Percentiles rank a stretch among this genome's conserved stretches.
These are phyloP conservation scores for Begonia loranthoides DNA, from an alignment of 306 rosid species.

Conservation along the genomic window DNA sequence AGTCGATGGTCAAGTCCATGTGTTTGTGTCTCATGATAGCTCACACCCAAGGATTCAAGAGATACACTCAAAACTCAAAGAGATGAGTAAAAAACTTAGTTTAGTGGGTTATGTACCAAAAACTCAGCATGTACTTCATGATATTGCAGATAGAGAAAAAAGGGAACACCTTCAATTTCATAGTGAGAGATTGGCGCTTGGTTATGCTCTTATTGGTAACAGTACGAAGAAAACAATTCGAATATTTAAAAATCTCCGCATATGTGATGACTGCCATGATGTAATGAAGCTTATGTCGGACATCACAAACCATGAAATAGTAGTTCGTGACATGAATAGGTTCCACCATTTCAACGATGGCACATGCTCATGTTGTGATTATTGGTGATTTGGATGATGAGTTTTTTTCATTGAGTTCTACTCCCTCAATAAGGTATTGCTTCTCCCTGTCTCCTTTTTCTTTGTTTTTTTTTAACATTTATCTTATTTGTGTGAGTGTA, in stretches of 20 bases:
- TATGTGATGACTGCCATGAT: conserved; percentile 22
- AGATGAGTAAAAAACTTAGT: conserved; percentile 12
- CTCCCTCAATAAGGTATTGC: no score
- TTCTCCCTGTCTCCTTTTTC: no score
- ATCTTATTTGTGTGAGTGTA: no score
- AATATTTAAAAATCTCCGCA: conserved; percentile 23
- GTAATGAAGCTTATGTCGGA: conserved; percentile 20
- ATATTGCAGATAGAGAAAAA: conserved; percentile 14
- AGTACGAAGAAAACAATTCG: conserved; percentile 8
- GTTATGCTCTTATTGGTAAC: conserved; percentile 14
- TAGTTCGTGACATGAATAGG: conserved; percentile 17
- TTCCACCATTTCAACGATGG: conserved; percentile 26
- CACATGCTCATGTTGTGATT: conserved; percentile 18
- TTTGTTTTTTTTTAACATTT: no score
- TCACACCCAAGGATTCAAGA: conserved; percentile 22
- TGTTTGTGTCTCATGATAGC: conserved; percentile 22
- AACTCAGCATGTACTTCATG: conserved; percentile 20
- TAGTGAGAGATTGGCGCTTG: conserved; percentile 28
- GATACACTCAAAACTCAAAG: conserved; percentile 19
- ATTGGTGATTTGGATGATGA: conserved; percentile 14
- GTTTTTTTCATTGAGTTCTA: neutral
- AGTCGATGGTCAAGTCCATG: conserved; percentile 21
- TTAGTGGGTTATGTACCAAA: conserved; percentile 12
- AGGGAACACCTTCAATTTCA: conserved; percentile 19
- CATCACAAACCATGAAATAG: conserved; percentile 15